These are phyloP conservation scores for Fusarium protoensiforme DNA, from an alignment of 2,329 filamentous ascomycete species.

Conservation along the genomic window DNA sequence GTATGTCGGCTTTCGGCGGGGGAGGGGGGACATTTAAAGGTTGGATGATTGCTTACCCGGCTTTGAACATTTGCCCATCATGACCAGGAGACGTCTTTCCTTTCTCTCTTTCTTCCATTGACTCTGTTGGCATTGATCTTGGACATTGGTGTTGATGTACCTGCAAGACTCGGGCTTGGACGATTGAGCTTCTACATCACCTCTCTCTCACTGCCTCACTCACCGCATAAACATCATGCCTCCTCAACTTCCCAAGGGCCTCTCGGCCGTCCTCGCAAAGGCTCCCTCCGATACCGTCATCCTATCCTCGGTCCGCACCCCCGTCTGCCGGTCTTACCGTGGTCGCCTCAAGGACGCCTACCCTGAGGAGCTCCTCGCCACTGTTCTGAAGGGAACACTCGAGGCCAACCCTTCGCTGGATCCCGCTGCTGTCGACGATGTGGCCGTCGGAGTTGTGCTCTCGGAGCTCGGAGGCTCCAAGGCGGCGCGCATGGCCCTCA, in stretches of 20 bases:
- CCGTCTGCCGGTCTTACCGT: constrained; percentile 84
- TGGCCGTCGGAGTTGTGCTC: constrained; percentile 88
- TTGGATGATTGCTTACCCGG: constrained; percentile 42
- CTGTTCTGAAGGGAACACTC: constrained; percentile 60
- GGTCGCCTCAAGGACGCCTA: constrained; percentile 88
- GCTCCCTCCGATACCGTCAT: constrained; percentile 85
- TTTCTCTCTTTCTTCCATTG: neutral
- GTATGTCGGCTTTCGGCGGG: constrained; percentile 31
- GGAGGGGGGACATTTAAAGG: constrained; percentile 8
- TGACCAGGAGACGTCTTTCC: neutral
- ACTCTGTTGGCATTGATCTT: constrained; percentile 6
- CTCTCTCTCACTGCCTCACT: neutral
- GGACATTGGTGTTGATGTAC: neutral
- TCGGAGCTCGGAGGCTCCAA: constrained; percentile 92
- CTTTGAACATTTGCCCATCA: constrained; percentile 7
- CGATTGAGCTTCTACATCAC: neutral
- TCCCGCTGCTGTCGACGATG: constrained; percentile 75
- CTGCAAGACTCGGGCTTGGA: neutral
- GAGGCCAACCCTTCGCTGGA: constrained; percentile 78
- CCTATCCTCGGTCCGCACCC: constrained; percentile 89
- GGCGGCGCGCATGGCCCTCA: constrained; percentile 89
- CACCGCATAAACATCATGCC: constrained; percentile 23
- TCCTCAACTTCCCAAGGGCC: constrained; percentile 57
- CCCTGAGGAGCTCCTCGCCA: constrained; percentile 86
- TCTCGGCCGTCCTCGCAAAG: constrained; percentile 82